Percentiles rank a stretch among this genome's conserved stretches.
phyloP scores from a whole-genome alignment of 192 early-diverging fungal species.

The Backusella luteola region DNA sequence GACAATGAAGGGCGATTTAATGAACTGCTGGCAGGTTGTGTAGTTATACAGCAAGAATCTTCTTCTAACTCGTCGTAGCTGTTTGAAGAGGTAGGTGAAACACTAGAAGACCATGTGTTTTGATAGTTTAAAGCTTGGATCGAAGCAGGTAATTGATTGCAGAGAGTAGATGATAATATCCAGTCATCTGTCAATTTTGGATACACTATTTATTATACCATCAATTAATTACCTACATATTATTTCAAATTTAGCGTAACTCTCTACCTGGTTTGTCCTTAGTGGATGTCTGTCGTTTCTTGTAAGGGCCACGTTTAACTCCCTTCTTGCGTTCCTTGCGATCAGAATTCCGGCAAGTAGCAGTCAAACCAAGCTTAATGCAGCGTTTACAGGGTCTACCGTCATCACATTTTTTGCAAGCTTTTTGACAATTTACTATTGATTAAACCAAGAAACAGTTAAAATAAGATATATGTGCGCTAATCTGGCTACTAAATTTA shows the following conservation, averaged over 20 bases:
- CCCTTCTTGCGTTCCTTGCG: conserved; percentile 83
- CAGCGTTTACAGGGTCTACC: conserved; percentile 83
- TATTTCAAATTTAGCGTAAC: background rate
- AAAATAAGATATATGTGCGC: background rate
- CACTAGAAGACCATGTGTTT: background rate
- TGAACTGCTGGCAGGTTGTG: background rate
- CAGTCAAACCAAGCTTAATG: conserved; percentile 63
- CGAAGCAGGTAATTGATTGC: background rate
- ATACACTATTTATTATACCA: background rate
- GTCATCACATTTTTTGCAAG: conserved; percentile 92
- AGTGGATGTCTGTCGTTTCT: conserved; percentile 40
- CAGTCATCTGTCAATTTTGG: conserved; percentile 12
- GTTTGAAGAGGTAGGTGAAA: background rate
- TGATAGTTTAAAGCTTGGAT: background rate
- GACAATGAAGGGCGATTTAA: background rate
- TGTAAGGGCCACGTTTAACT: conserved; percentile 86
- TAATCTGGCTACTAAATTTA: conserved; percentile 30
- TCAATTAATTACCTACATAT: background rate
- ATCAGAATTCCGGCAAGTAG: conserved; percentile 69
- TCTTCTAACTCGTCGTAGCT: background rate
- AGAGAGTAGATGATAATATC: background rate
- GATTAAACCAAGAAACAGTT: background rate
- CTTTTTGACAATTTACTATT: conserved; percentile 79
- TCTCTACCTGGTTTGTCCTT: conserved; percentile 14
- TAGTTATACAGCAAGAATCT: background rate